Conservation (phyloP, 805 yeast species). For the Candida andamanensis region DNA sequence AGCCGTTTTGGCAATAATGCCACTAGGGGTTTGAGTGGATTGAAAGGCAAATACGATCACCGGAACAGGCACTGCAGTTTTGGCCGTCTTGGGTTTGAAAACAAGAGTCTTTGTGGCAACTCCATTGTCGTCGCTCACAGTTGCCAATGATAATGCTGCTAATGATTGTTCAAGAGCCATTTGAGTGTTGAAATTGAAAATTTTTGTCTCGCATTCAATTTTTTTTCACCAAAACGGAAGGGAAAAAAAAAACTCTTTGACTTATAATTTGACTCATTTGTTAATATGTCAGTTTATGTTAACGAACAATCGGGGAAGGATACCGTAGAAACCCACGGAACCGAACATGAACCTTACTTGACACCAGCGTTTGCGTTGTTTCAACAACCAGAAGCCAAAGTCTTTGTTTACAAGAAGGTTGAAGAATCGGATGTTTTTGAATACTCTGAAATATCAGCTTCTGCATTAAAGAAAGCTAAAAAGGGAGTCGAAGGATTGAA, state of each 20-base stretch:
- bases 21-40: slow-evolving; percentile 64
- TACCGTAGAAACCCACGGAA: slow-evolving; percentile 47
- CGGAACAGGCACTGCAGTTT: slow-evolving; percentile 73
- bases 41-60: slow-evolving; percentile 73
- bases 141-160: slow-evolving; percentile 59
- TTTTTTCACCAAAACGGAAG: too few relatives aligned
- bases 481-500: slow-evolving; percentile 91
- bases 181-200: slow-evolving; percentile 1
- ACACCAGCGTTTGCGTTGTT: slow-evolving; percentile 80
- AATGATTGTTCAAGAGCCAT: slow-evolving; percentile 70
- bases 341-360: slow-evolving; percentile 67
- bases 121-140: slow-evolving; percentile 48
- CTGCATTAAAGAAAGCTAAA: slow-evolving; percentile 92
- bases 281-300: slow-evolving; percentile 51
- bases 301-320: slow-evolving; percentile 73
- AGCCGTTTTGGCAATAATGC: slow-evolving; percentile 59
- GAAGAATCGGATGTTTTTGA: slow-evolving; percentile 49
- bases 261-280: neutral
- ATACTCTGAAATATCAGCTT: slow-evolving; percentile 75
- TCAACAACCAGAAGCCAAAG: slow-evolving; percentile 46
- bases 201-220: too few relatives aligned
- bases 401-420: slow-evolving; percentile 55
- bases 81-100: slow-evolving; percentile 89
- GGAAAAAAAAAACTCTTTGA: neutral
- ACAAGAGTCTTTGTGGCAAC: slow-evolving; percentile 67